Conservation (phyloP, 176 grass and related monocot genomes). For the Musa troglodytarum region DNA sequence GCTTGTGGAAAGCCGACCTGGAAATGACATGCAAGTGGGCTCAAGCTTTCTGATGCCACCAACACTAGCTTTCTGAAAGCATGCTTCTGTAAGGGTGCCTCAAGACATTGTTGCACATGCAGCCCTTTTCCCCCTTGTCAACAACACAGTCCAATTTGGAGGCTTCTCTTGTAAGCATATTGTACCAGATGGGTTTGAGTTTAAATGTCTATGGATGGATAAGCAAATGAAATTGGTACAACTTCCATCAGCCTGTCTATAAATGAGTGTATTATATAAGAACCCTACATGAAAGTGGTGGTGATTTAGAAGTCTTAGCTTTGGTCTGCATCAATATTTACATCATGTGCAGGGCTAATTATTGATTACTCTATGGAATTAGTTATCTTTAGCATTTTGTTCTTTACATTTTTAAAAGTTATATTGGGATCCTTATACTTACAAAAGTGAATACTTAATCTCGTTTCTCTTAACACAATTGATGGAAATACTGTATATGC, state of each 20-base stretch:
- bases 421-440: no score
- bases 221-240: background rate
- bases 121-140: background rate
- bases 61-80: conserved; percentile 1
- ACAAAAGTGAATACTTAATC: no score
- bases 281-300: no score
- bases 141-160: background rate
- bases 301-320: no score
- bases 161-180: background rate
- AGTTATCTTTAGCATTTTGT: no score
- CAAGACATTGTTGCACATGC: background rate
- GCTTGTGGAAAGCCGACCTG: conserved; percentile 1
- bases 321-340: no score
- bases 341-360: no score
- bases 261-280: no score
- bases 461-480: no score
- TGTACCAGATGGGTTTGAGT: background rate
- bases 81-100: background rate
- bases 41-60: background rate
- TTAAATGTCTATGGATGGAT: background rate
- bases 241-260: background rate
- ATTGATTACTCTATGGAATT: no score
- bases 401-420: no score
- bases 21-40: conserved; percentile 12
- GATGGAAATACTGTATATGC: rapidly evolving